phyloP scores from a whole-genome alignment of 1,284 basidiomycete genomes.

The Inonotus hispidus region DNA sequence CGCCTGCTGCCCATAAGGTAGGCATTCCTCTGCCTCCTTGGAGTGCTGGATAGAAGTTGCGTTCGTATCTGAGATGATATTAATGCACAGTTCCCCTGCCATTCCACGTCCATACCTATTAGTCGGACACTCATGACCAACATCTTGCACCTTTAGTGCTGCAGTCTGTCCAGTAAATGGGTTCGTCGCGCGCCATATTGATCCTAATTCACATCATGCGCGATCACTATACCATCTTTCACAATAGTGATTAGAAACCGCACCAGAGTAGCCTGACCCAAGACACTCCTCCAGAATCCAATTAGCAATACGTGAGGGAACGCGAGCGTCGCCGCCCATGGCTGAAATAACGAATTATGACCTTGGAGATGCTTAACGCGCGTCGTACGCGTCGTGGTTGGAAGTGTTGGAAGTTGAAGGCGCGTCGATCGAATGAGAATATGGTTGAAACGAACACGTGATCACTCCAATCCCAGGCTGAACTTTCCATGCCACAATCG shows the following conservation, averaged over 20 bases:
- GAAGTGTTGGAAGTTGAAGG: neutral
- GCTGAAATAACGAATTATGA: neutral
- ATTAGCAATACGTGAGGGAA: constrained; percentile 18
- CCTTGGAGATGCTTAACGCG: neutral
- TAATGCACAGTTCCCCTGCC: neutral
- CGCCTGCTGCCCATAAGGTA: constrained; percentile 54
- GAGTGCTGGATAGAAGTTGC: constrained; percentile 56
- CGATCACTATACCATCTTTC: neutral
- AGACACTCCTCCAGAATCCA: constrained; percentile 19
- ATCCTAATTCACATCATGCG: constrained; percentile 38
- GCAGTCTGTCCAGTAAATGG: constrained; percentile 52
- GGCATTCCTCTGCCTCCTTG: constrained; percentile 74
- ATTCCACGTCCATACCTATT: constrained; percentile 32
- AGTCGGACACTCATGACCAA: constrained; percentile 66
- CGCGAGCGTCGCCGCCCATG: constrained; percentile 8
- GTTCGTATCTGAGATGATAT: constrained; percentile 16
- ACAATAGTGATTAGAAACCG: neutral
- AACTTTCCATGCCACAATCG: no score
- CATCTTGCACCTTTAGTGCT: constrained; percentile 64
- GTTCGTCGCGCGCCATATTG: constrained; percentile 58
- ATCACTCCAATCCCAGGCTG: no score
- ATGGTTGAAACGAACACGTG: neutral
- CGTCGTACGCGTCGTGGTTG: neutral
- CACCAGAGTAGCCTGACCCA: constrained; percentile 21
- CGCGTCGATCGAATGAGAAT: constrained; percentile 1